Evolutionary conservation across 768 basidiomycete genomes (phyloP).

Genomic region (Tylopilus plumbeoviolaceoides): DNA sequence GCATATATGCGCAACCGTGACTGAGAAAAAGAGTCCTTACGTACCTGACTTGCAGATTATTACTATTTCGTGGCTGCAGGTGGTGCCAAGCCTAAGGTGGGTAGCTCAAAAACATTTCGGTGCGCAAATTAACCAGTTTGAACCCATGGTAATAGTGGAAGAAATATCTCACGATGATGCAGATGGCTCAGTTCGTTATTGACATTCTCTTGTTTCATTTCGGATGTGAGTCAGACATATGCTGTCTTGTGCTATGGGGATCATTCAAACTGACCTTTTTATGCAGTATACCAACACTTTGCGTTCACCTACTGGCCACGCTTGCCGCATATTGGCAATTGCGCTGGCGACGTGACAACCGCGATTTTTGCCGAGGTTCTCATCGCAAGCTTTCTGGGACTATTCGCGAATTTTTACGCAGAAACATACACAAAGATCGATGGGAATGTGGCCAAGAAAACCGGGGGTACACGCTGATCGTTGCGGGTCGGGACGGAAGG

Average conservation of each 20-base stretch:
- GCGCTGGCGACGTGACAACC: slow-evolving; percentile 17
- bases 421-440: slow-evolving; percentile 17
- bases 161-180: slow-evolving; percentile 23
- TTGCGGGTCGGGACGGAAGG: neutral
- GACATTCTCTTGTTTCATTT: slow-evolving; percentile 21
- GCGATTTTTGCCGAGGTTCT: slow-evolving; percentile 17
- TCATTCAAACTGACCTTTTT: neutral
- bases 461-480: neutral
- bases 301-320: slow-evolving; percentile 24
- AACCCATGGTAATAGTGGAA: slow-evolving; percentile 21
- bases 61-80: slow-evolving; percentile 98
- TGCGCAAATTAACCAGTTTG: neutral
- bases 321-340: slow-evolving; percentile 26
- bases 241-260: neutral
- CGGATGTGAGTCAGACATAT: slow-evolving; percentile 16
- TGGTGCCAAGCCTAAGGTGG: slow-evolving; percentile 23
- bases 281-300: slow-evolving; percentile 25
- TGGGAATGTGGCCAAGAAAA: neutral
- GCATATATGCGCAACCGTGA: neutral
- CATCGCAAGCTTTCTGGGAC: slow-evolving; percentile 19
- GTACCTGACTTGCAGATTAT: slow-evolving; percentile 60
- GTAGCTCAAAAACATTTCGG: slow-evolving; percentile 2
- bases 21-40: neutral
- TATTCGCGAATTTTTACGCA: slow-evolving; percentile 26
- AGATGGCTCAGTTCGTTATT: slow-evolving; percentile 26